Evolutionary conservation across 2,329 filamentous ascomycete species (phyloP).

Genomic region (Aspergillus chevalieri): DNA sequence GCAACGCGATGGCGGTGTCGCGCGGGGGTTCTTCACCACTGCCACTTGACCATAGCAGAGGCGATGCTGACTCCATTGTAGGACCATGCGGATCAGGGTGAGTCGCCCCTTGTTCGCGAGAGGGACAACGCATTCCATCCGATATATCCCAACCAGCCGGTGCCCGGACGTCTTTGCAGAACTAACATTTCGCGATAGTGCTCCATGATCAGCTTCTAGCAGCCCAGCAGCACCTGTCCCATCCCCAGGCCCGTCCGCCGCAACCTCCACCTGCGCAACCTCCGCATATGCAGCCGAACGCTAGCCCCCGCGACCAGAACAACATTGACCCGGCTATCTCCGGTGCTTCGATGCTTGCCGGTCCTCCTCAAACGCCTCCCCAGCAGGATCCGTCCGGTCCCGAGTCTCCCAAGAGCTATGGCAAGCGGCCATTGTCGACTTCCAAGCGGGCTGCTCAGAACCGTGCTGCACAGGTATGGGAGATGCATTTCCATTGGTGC

Average conservation of each 20-base stretch:
- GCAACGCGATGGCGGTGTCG: conserved; percentile 5
- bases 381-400: conserved; percentile 22
- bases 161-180: neutral
- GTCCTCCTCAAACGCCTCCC: conserved; percentile 26
- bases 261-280: conserved; percentile 40
- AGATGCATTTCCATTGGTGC: neutral
- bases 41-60: neutral
- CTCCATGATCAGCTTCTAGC: conserved; percentile 59
- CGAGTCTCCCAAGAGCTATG: conserved; percentile 62
- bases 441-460: conserved; percentile 97
- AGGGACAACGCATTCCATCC: neutral
- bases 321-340: conserved; percentile 57
- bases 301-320: conserved; percentile 44
- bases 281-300: conserved; percentile 33
- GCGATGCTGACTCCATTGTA: conserved; percentile 13
- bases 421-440: conserved; percentile 83
- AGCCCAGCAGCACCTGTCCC: conserved; percentile 40
- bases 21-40: conserved; percentile 1
- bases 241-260: conserved; percentile 35
- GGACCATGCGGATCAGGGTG: conserved; percentile 44
- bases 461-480: conserved; percentile 82
- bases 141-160: neutral
- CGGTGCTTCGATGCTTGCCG: conserved; percentile 45
- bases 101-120: conserved; percentile 27
- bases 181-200: conserved; percentile 36